phyloP scores from a whole-genome alignment of 176 grass and related monocot species.

The Avena sativa region DNA sequence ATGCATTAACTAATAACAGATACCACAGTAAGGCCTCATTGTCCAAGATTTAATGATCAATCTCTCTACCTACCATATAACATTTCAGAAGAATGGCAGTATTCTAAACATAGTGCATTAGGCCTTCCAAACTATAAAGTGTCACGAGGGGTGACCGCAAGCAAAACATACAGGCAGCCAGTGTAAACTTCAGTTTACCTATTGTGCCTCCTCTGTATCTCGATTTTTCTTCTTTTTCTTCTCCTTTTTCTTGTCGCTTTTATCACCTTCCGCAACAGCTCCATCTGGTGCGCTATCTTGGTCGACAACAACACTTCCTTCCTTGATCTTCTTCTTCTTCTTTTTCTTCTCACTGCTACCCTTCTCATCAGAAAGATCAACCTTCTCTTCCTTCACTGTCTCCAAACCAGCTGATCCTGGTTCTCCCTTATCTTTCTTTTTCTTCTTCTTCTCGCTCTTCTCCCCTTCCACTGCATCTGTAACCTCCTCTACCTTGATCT shows the following conservation, averaged over 20 bases:
- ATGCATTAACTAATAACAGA: constrained; percentile 27
- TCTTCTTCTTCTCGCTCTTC: constrained; percentile 88
- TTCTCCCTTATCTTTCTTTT: constrained; percentile 68
- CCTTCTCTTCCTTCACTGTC: constrained; percentile 46
- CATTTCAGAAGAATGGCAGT: constrained; percentile 31
- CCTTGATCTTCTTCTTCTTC: constrained; percentile 74
- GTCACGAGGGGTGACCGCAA: constrained; percentile 22
- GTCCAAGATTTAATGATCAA: constrained; percentile 18
- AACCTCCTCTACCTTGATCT: constrained; percentile 66
- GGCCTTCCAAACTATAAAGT: background rate
- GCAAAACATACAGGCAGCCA: background rate
- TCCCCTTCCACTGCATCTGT: constrained; percentile 47
- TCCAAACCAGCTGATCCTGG: constrained; percentile 41
- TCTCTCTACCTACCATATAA: background rate
- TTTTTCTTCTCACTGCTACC: constrained; percentile 66
- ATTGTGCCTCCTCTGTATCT: constrained; percentile 45
- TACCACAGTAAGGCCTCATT: constrained; percentile 1
- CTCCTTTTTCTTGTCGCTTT: constrained; percentile 58
- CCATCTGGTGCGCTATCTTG: background rate
- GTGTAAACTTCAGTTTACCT: constrained; percentile 12
- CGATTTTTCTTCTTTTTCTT: constrained; percentile 74
- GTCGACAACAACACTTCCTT: constrained; percentile 40
- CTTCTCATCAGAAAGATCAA: constrained; percentile 44
- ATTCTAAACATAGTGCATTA: constrained; percentile 40
- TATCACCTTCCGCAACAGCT: constrained; percentile 43